Percentiles rank a stretch among this genome's conserved stretches.
Evolutionary conservation across 208 protist genomes (phyloP).

Genomic region (Leishmania turanica): DNA sequence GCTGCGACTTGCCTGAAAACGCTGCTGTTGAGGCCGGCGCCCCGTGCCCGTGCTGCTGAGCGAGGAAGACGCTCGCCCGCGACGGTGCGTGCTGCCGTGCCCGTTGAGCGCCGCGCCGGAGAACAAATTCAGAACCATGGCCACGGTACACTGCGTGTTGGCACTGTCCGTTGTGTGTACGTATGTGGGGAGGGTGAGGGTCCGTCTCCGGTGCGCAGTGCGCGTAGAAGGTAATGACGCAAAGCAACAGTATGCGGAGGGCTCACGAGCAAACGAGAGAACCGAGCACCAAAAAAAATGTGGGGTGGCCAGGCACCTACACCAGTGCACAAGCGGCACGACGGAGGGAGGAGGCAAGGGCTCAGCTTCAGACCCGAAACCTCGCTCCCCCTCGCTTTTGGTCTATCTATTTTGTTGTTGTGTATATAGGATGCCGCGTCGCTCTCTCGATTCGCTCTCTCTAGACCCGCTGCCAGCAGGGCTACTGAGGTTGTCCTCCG

Average conservation of each 20-base stretch:
- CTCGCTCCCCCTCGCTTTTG: not conserved
- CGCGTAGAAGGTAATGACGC: not conserved
- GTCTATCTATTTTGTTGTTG: not conserved
- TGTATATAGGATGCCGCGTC: not conserved
- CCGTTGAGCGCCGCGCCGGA: conserved; percentile 30
- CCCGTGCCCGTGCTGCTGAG: conserved; percentile 16
- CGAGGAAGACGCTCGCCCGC: conserved; percentile 12
- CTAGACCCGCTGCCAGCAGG: not conserved
- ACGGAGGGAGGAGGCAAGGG: not conserved
- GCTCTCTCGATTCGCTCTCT: not conserved
- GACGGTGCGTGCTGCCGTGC: conserved; percentile 5
- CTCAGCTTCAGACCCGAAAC: not conserved
- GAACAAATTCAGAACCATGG: conserved; percentile 40
- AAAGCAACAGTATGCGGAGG: not conserved
- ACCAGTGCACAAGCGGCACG: not conserved
- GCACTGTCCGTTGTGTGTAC: not conserved
- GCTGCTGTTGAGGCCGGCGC: conserved; percentile 6
- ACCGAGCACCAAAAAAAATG: not conserved
- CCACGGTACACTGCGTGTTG: not conserved
- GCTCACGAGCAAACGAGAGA: not conserved
- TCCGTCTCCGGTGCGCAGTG: not conserved
- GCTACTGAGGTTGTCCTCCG: not conserved
- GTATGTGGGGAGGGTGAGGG: not conserved
- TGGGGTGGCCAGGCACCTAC: not conserved
- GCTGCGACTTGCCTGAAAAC: conserved; percentile 11